These are phyloP conservation scores for Leccinum pachyderme DNA, from an alignment of 1,284 basidiomycete genomes.

Conservation along the genomic window DNA sequence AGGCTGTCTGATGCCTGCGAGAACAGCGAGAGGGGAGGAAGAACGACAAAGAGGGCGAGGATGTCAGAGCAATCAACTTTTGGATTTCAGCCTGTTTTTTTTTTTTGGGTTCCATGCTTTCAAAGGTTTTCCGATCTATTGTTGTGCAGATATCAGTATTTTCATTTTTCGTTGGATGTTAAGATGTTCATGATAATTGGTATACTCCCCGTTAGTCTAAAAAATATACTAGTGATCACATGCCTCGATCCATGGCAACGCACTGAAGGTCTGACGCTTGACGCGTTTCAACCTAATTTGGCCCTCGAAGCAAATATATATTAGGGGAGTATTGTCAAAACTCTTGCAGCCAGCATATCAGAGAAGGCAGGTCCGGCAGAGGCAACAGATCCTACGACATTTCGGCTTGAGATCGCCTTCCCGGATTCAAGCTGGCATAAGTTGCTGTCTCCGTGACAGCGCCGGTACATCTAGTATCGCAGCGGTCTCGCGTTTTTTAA, in stretches of 20 bases:
- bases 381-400: not conserved
- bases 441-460: not conserved
- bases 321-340: too few relatives aligned
- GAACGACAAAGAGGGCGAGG: conserved; percentile 18
- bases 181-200: too few relatives aligned
- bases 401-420: not conserved
- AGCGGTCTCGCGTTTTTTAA: not conserved
- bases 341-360: too few relatives aligned
- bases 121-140: not conserved
- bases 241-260: not conserved
- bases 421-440: not conserved
- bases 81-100: conserved; percentile 1
- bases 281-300: not conserved
- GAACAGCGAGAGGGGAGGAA: conserved; percentile 4
- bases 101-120: conserved; percentile 14
- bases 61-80: conserved; percentile 1
- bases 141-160: not conserved
- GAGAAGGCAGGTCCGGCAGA: not conserved
- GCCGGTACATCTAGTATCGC: not conserved
- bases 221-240: not conserved
- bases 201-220: too few relatives aligned
- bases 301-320: not conserved
- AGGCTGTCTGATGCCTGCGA: not conserved
- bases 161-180: conserved; percentile 16
- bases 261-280: too few relatives aligned